Conservation (phyloP, 2,329 filamentous ascomycete genomes). For the Fusarium neocosmosporiellum region DNA sequence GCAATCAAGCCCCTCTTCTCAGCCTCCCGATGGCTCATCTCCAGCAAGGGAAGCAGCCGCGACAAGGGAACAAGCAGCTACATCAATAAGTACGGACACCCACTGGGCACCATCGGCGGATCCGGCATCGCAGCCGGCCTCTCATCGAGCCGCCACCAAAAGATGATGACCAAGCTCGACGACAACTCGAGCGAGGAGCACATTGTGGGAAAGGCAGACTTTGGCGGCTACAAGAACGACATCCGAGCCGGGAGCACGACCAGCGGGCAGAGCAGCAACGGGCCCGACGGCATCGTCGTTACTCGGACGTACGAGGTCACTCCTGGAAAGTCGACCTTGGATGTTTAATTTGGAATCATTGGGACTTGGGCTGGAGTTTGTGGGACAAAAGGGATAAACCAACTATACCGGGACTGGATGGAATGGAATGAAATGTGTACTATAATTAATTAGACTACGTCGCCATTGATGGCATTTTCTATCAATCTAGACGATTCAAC, state of each 20-base stretch:
- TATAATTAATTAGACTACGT: background rate
- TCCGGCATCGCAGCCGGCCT: constrained; percentile 22
- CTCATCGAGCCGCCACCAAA: constrained; percentile 28
- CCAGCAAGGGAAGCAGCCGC: constrained; percentile 47
- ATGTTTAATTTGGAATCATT: constrained; percentile 28
- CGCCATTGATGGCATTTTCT: background rate
- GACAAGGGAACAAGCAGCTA: constrained; percentile 41
- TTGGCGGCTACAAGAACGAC: constrained; percentile 33
- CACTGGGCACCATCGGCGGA: constrained; percentile 42
- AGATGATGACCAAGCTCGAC: constrained; percentile 40
- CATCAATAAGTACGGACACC: constrained; percentile 40
- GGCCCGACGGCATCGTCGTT: constrained; percentile 38
- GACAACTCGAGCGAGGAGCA: constrained; percentile 49
- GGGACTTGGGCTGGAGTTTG: constrained; percentile 7
- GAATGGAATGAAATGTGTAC: background rate
- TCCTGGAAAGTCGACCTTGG: constrained; percentile 39
- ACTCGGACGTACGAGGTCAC: constrained; percentile 40
- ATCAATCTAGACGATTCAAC: background rate
- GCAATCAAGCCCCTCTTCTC: constrained; percentile 55
- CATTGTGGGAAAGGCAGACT: constrained; percentile 42
- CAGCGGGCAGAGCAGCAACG: constrained; percentile 27
- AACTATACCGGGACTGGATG: background rate
- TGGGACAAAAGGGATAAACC: background rate
- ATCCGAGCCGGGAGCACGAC: constrained; percentile 36
- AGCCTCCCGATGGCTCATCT: constrained; percentile 46